These are phyloP conservation scores for Kodamaea leandrae DNA, from an alignment of 805 yeast genomes.

Conservation along the genomic window DNA sequence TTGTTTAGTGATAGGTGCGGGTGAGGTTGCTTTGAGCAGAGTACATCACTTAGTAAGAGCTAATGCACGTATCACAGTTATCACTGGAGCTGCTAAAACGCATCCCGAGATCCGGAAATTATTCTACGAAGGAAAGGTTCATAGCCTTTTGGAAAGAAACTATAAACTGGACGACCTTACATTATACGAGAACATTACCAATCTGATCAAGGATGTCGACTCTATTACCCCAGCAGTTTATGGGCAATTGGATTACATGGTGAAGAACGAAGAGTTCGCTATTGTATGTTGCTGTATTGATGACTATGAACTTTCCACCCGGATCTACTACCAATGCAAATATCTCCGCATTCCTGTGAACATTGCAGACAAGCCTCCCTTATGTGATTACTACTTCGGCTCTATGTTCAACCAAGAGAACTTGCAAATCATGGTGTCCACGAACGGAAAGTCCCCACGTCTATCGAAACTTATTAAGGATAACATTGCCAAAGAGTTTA, in stretches of 20 bases:
- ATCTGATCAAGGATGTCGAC: conserved; percentile 20
- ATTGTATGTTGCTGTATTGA: conserved; percentile 74
- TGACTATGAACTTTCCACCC: conserved; percentile 57
- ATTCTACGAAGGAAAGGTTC: conserved; percentile 38
- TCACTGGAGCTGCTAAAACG: conserved; percentile 39
- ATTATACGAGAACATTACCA: conserved; percentile 41
- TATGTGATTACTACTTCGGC: conserved; percentile 86
- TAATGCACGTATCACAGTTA: conserved; percentile 65
- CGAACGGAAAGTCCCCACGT: conserved; percentile 81
- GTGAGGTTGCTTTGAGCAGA: conserved; percentile 73
- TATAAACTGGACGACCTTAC: conserved; percentile 48
- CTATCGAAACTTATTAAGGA: conserved; percentile 54
- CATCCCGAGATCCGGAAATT: conserved; percentile 30
- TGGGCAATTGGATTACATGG: conserved; percentile 30
- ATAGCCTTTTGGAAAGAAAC: conserved; percentile 40
- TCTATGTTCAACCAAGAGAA: conserved; percentile 71
- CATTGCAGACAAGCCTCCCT: conserved; percentile 80
- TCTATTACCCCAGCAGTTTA: conserved; percentile 20
- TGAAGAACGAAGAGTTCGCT: conserved; percentile 47
- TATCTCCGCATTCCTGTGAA: conserved; percentile 58
- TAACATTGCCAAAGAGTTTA: conserved; percentile 50
- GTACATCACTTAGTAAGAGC: conserved; percentile 66
- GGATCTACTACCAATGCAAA: conserved; percentile 52
- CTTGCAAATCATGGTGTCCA: conserved; percentile 75
- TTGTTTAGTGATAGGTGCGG: conserved; percentile 75